A percentile compares a stretch with the other conserved stretches of the same genome.
These are phyloP conservation scores for Globisporangium yorkense DNA, from an alignment of 352 stramenopile genomes.

Conservation along the genomic window DNA sequence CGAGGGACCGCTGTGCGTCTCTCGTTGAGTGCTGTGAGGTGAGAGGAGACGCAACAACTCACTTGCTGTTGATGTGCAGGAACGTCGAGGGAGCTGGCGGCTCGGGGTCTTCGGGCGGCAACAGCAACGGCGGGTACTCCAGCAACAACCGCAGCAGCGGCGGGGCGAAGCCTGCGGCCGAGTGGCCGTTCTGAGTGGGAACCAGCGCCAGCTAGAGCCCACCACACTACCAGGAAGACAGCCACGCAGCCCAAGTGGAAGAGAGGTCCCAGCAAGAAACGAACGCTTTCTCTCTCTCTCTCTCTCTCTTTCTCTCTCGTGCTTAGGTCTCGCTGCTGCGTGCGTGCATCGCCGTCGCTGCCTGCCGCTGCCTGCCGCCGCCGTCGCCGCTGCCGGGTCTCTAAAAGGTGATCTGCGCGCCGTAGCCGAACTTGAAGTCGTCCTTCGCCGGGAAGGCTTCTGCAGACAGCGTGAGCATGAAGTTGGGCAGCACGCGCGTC, in stretches of 20 bases:
- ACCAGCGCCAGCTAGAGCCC: not conserved
- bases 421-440: conserved; percentile 90
- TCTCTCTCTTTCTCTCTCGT: not conserved
- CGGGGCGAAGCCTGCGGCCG: conserved; percentile 37
- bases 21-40: not conserved
- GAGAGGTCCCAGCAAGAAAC: not conserved
- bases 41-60: not conserved
- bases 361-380: conserved; percentile 15
- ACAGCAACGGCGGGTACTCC: conserved; percentile 20
- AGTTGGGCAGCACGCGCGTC: conserved; percentile 82
- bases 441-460: conserved; percentile 84
- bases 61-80: conserved; percentile 12
- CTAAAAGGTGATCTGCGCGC: conserved; percentile 86
- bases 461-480: conserved; percentile 78
- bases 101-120: conserved; percentile 19
- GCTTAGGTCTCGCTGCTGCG: not conserved
- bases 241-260: not conserved
- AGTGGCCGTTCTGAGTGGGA: conserved; percentile 65
- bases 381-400: conserved; percentile 9
- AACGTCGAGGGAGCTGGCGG: conserved; percentile 40
- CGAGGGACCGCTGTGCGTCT: conserved; percentile 59
- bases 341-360: conserved; percentile 1
- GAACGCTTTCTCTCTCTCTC: not conserved
- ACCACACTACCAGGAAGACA: not conserved
- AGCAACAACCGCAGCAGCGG: conserved; percentile 19